Conservation (phyloP, 805 yeast genomes). For the Hanseniaspora valbyensis region DNA sequence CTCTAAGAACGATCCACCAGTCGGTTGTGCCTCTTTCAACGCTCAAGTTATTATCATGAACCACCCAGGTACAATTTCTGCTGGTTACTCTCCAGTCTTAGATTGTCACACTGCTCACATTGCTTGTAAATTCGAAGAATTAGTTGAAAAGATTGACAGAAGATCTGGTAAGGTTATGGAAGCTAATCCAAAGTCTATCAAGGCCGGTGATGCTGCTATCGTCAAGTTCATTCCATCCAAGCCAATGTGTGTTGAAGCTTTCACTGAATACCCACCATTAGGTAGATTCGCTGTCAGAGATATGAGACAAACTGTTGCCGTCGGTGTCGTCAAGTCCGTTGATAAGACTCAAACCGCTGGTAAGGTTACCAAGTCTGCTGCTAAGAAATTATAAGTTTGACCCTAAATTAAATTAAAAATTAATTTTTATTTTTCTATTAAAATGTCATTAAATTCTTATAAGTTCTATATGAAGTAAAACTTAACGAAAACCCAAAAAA, state of each 20-base stretch:
- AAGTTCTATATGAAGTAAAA: not conserved
- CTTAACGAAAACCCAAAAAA: not conserved
- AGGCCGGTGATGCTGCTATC: constrained; percentile 93
- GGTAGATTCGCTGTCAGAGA: constrained; percentile 99
- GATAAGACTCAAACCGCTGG: constrained; percentile 72
- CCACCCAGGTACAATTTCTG: constrained; percentile 86
- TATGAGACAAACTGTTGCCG: constrained; percentile 99
- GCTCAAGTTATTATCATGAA: constrained; percentile 80
- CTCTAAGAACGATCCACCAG: constrained; percentile 81
- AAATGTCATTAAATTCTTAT: too few relatives aligned
- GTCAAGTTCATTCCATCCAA: constrained; percentile 80
- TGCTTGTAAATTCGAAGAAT: constrained; percentile 76
- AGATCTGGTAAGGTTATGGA: constrained; percentile 85
- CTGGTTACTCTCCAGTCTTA: constrained; percentile 85
- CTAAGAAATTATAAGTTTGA: constrained; percentile 19
- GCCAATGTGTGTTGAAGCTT: constrained; percentile 92
- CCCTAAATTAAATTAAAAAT: not conserved
- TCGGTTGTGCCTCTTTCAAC: constrained; percentile 67
- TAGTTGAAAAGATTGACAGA: constrained; percentile 77
- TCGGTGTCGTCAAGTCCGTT: constrained; percentile 95
- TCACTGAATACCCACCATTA: constrained; percentile 89
- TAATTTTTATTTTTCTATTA: not conserved
- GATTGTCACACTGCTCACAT: constrained; percentile 91
- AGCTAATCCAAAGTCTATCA: constrained; percentile 84
- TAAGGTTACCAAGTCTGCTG: constrained; percentile 94